Base-by-base conservation (phyloP, 495 filamentous ascomycete genomes). In the Cercophora scortea region DNA sequence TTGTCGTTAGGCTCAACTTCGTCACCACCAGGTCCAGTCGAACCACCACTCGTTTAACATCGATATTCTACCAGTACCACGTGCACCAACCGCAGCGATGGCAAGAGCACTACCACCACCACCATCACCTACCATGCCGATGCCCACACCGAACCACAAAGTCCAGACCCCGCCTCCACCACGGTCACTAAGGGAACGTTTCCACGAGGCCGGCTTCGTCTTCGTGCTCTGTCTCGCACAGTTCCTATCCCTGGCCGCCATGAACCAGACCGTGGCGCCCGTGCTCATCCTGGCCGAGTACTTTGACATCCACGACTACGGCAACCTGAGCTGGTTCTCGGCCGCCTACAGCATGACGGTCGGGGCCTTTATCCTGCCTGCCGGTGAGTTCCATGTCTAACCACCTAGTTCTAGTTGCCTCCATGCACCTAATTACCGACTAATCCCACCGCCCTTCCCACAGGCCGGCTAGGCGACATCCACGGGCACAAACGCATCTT, bases 401-500 rank as follows among this genome's bases (percentile, higher is more conserved):
- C 5, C 25, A 25, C 2, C 5, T 25, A 25, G 2, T 2, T 5
- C 25, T 2, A 25, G 25, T 25, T 2, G 25, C 5, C 25, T 25
- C 2, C 25, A 25, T 25, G 25, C 25, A 19, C 10, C 11, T 6
- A 32, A 16, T 8, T n/a, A 36, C 38, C 17, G 15, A 18, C 11
- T 32, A 32, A 13, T 25, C 40, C 34, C 12, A 18, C 34, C 6
- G 6, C 8, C 12, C 32, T n/a, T 16, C 13, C 53, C 39, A 53
- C 57, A 49, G 82, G 84, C 6, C 72, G 84, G 11, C 64, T 86
- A 4, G 85, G 86, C 0, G 85, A 87, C 48, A 67, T 81, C 4
- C 80, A 78, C 52, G 85, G 85, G 11, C 78, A 86, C 60, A 80
- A 82, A 46, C 65, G 69, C 1, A 62, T 88, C 58, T 83, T 88